Conservation (phyloP, 257 asterid species). For the Solanum ahanhuiri region DNA sequence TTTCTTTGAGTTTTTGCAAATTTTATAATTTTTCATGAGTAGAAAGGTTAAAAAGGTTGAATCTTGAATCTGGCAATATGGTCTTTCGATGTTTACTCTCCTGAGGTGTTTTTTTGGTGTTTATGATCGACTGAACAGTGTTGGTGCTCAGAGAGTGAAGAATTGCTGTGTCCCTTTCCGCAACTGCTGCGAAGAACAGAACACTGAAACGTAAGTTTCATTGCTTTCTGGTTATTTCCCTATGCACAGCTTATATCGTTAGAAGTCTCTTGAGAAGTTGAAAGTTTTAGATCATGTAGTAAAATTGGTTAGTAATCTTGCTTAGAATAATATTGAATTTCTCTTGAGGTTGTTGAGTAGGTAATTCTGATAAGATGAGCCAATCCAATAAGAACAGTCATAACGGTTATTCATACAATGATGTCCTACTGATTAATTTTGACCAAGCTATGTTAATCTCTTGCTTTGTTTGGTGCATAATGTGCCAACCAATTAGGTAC, state of each 20-base stretch:
- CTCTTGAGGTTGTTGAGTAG: neutral
- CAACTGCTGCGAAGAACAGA: constrained; percentile 47
- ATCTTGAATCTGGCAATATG: neutral
- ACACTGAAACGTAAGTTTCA: constrained; percentile 42
- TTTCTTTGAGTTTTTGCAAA: neutral
- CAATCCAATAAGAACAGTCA: neutral
- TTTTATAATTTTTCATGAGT: constrained; percentile 1
- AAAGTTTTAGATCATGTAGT: neutral
- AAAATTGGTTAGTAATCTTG: neutral
- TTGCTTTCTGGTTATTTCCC: neutral
- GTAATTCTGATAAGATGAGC: neutral
- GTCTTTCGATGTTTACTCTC: neutral
- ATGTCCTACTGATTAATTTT: neutral
- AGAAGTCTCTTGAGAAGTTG: neutral
- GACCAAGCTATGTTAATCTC: neutral
- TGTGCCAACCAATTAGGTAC: neutral
- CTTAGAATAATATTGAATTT: neutral
- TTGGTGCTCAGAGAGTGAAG: constrained; percentile 77
- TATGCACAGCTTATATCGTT: neutral
- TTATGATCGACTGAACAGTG: constrained; percentile 24
- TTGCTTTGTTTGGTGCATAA: neutral
- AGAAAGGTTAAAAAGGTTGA: neutral
- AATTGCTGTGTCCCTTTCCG: constrained; percentile 57
- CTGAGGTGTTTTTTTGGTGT: neutral
- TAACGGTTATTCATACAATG: neutral